Evolutionary conservation across 2,329 filamentous ascomycete genomes (phyloP), one percentile per base, ranked within the genome.

Genomic region (Achaetomium macrosporum): DNA sequence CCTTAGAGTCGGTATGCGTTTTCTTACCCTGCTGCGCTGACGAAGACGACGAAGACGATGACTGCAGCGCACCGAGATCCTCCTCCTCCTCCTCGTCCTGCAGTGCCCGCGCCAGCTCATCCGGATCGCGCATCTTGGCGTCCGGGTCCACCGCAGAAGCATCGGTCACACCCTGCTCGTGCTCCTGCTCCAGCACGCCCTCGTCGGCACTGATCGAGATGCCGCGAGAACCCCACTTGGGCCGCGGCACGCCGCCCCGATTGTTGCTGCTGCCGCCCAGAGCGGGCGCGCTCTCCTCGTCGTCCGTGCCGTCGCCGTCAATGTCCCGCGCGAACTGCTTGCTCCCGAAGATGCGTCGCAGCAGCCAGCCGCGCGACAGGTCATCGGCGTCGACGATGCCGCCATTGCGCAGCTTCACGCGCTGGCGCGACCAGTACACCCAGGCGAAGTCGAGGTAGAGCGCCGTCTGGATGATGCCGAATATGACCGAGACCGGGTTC

Each of bases 381-480:
- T 97, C 92, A 59, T 96, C 91, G 4, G 86, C 85, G 66, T 97
- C 92, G 13, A 97, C 89, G 16, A 96, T 78, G 7, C 90, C 89
- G 42, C 92, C 92, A 60, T 83, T 85, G 57, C 92, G 82, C 15
- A 97, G 83, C 83, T 96, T 96, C 65, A 97, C 90, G 53, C 91
- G 83, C 73, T 96, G 92, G 58, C 92, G 82, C 11, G 87, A 88
- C 74, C 88, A 96, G 76, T 97, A 97, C 1, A 97, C 90, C 90
- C 91, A 96, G 35, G 90, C 90, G 67, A 97, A 97, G 71, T 97
- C 92, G 61, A 91, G 68, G 69, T 96, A 96, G 41, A 96, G 81
- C 1, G 87, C 84, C 0, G 90, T 96, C 73, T 97, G 92, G 25
- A 97, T 76, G 55, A 95, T 73, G 51, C 92, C 92, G 64, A 95